These are phyloP conservation scores for Raphanus raphanistrum DNA, from an alignment of 345 rosid genomes.

Conservation along the genomic window DNA sequence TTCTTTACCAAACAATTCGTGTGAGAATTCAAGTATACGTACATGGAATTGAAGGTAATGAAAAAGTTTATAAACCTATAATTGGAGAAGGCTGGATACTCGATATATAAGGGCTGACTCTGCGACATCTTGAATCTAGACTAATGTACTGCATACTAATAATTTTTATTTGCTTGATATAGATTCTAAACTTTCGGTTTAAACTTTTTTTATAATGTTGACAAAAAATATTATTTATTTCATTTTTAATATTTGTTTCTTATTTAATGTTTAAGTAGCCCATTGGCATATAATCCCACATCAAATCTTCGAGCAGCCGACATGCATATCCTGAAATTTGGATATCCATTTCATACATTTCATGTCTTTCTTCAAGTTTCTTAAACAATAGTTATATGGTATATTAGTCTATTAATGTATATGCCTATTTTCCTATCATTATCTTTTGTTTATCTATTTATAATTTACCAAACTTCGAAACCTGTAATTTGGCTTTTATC, in stretches of 20 bases:
- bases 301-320: constrained; percentile 24
- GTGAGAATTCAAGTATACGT: neutral
- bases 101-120: neutral
- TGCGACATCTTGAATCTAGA: constrained; percentile 1
- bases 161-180: neutral
- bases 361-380: constrained; percentile 1
- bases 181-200: neutral
- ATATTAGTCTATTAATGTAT: constrained; percentile 1
- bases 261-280: neutral
- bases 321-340: constrained; percentile 32
- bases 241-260: neutral
- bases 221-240: neutral
- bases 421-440: neutral
- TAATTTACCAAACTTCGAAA: neutral
- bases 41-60: neutral
- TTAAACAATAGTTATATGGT: neutral
- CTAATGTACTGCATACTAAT: neutral
- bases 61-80: neutral
- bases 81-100: neutral
- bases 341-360: constrained; percentile 13
- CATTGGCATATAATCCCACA: constrained; percentile 23
- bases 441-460: neutral
- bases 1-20: neutral
- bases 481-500: neutral
- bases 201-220: neutral